A percentile compares a stretch with the other conserved stretches of the same genome.
These are phyloP conservation scores for Solanum chiquidenum DNA, from an alignment of 257 asterid genomes.

Conservation along the genomic window DNA sequence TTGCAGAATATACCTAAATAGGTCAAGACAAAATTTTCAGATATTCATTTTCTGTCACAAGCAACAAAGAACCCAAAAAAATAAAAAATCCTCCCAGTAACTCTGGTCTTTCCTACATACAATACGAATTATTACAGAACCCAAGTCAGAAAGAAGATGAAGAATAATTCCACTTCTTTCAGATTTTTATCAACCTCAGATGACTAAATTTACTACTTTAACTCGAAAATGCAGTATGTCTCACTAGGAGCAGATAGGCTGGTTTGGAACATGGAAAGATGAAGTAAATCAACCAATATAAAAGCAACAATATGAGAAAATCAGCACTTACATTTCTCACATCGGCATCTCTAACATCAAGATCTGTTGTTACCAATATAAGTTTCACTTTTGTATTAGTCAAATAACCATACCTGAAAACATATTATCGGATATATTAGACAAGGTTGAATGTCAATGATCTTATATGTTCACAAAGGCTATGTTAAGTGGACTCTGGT, in stretches of 20 bases:
- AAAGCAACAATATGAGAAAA: neutral
- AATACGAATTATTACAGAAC: neutral
- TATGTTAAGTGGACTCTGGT: neutral
- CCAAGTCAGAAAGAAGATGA: neutral
- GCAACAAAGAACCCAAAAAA: neutral
- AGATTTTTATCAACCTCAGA: neutral
- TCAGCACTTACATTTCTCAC: constrained; percentile 69
- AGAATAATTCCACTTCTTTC: neutral
- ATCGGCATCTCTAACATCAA: constrained; percentile 90
- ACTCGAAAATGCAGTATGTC: neutral
- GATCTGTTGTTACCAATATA: constrained; percentile 90
- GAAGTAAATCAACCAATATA: neutral
- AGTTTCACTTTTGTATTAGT: constrained; percentile 98
- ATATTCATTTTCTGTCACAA: neutral
- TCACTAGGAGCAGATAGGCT: neutral
- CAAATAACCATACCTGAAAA: constrained; percentile 83
- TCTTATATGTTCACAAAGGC: neutral
- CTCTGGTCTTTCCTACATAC: neutral
- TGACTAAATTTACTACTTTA: neutral
- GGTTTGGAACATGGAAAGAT: neutral
- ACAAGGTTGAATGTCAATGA: neutral
- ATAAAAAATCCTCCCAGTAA: neutral
- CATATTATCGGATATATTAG: constrained; percentile 3
- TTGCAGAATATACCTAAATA: neutral
- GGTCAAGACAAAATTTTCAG: neutral